Conservation (phyloP, 208 protist species). For the Strigomonas culicis region DNA sequence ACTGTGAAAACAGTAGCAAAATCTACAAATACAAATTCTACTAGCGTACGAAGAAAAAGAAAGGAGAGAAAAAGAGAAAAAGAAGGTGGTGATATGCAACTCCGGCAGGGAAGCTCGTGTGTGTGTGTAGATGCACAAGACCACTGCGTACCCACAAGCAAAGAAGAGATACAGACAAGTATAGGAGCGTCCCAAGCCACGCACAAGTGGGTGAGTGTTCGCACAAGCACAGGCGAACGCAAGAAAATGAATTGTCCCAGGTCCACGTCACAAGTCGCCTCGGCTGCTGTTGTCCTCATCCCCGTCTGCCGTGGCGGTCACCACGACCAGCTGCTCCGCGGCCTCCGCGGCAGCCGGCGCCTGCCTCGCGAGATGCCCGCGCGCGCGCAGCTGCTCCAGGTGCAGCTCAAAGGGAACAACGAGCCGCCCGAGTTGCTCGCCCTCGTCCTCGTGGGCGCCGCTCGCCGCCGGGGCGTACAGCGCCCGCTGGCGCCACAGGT, state of each 20-base stretch:
- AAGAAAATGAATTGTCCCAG: background rate
- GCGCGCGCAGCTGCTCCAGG: slow-evolving; percentile 5
- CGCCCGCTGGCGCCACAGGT: slow-evolving; percentile 45
- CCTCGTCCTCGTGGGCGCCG: slow-evolving; percentile 15
- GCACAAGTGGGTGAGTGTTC: background rate
- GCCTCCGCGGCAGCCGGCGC: background rate
- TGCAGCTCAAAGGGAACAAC: slow-evolving; percentile 55
- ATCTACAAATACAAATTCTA: too few species aligned
- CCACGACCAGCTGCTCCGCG: background rate
- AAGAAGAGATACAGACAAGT: slow-evolving; percentile 1
- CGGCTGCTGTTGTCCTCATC: background rate
- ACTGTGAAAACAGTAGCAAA: slow-evolving; percentile 9
- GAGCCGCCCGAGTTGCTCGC: slow-evolving; percentile 53
- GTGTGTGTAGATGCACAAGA: background rate
- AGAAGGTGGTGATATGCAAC: background rate
- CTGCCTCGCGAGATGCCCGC: background rate
- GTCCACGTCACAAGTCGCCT: background rate
- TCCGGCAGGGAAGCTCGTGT: background rate
- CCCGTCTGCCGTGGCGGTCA: background rate
- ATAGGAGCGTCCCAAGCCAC: slow-evolving; percentile 13
- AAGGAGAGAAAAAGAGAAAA: slow-evolving; percentile 15
- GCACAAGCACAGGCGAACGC: background rate
- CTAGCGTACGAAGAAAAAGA: slow-evolving; percentile 11
- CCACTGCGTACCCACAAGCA: background rate
- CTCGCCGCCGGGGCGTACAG: background rate